Evolutionary conservation across 2,329 filamentous ascomycete genomes (phyloP), one percentile per base, ranked within the genome.

Genomic region (Metarhizium anisopliae): DNA sequence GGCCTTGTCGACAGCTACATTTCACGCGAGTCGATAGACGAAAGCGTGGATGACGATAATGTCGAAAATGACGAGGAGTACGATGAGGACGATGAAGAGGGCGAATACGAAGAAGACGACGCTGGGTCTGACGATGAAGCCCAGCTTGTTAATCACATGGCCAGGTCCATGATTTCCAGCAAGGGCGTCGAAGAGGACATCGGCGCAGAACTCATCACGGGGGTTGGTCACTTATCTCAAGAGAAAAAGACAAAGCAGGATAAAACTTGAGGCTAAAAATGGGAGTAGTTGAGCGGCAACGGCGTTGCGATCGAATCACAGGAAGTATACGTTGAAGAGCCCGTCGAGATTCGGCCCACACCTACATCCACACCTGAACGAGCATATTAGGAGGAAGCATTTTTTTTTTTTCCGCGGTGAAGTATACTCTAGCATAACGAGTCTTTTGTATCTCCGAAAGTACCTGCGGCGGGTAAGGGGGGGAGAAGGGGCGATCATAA

Each of bases 131-230:
- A 63, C 20, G 65, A 65, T 40, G 57, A 64, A 52, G 43, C 43
- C 6, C 49, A 38, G 14, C 50, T 52, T 16, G 30, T 55, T 29
- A 55, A 59, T 55, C 53, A 61, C 47, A 56, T 62, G 51, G 55
- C 53, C 51, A 52, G 58, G 42, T 51, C 50, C 10, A 55, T 53
- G 11, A 13, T 57, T 18, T 51, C 49, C n/a, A 55, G 58, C 11
- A 53, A 62, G 16, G 53, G 61, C 47, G 53, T 70, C 29, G 66
- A 73, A 6, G 68, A 75, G 58, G 82, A 85, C 60, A 55, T 75
- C 11, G 70, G 74, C 54, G 82, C 80, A 2, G 81, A 85, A 66
- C 61, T 82, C 32, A 84, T 85, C 54, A 84, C 81, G 18, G 82
- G 82, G 55, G 68, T 85, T 69, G 75, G 77, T 68, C 73, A 80